phyloP scores from a whole-genome alignment of 805 yeast genomes.

The Lachancea cidri region DNA sequence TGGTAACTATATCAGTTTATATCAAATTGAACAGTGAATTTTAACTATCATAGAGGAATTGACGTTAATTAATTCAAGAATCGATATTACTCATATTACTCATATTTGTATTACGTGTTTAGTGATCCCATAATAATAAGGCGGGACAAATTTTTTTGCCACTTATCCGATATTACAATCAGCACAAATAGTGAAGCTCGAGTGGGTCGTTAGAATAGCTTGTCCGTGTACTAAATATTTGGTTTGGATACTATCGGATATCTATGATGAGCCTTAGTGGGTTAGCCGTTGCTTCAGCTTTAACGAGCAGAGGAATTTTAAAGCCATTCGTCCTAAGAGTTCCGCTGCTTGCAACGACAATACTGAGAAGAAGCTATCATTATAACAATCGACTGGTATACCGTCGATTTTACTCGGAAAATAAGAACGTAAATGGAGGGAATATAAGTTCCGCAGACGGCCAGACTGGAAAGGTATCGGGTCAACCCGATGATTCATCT shows the following conservation, averaged over 20 bases:
- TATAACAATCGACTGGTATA: slow-evolving; percentile 3
- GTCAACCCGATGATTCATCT: not conserved
- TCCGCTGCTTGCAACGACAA: slow-evolving; percentile 1
- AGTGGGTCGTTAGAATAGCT: not conserved
- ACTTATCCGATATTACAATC: not conserved
- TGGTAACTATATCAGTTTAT: too few species aligned
- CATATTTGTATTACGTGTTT: too few species aligned
- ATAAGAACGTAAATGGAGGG: not conserved
- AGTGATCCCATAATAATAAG: not conserved
- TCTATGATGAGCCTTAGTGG: not conserved
- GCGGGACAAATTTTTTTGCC: not conserved
- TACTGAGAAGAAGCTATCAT: slow-evolving; percentile 1
- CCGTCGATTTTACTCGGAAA: slow-evolving; percentile 12
- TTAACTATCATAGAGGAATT: too few species aligned
- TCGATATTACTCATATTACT: too few species aligned
- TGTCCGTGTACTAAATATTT: not conserved
- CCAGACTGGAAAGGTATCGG: not conserved
- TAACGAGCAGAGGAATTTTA: not conserved
- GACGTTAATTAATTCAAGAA: too few species aligned
- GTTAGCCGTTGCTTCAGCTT: not conserved
- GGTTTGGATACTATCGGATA: not conserved
- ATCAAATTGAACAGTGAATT: too few species aligned
- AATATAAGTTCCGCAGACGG: not conserved
- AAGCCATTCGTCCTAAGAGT: not conserved
- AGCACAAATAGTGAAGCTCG: not conserved